These are phyloP conservation scores for Ophiostoma ips DNA, from an alignment of 2,329 filamentous ascomycete genomes.

Conservation along the genomic window DNA sequence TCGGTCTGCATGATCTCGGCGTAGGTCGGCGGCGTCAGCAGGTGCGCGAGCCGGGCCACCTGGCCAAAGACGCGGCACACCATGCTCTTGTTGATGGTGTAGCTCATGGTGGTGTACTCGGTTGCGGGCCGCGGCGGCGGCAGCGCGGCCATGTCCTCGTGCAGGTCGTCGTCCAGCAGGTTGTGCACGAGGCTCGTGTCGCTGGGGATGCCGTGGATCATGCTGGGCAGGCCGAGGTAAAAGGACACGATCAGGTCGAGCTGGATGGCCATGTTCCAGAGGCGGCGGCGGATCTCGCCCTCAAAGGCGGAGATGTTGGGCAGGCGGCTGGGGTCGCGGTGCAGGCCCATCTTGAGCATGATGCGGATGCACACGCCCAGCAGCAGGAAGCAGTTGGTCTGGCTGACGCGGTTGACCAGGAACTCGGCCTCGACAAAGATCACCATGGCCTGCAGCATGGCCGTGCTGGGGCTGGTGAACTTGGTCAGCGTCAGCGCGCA, in stretches of 20 bases:
- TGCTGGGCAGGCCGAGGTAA: slow-evolving; percentile 52
- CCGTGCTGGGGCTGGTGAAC: slow-evolving; percentile 34
- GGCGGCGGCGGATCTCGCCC: slow-evolving; percentile 38
- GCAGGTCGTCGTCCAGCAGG: slow-evolving; percentile 51
- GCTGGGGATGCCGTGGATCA: slow-evolving; percentile 48
- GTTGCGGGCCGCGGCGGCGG: slow-evolving; percentile 41
- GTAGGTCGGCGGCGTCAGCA: slow-evolving; percentile 33
- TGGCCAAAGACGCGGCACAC: slow-evolving; percentile 35
- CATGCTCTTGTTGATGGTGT: slow-evolving; percentile 36
- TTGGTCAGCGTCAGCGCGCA: slow-evolving; percentile 36
- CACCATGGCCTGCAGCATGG: slow-evolving; percentile 36
- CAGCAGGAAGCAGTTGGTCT: slow-evolving; percentile 41
- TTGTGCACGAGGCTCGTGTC: slow-evolving; percentile 50
- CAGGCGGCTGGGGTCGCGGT: slow-evolving; percentile 39
- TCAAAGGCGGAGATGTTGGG: slow-evolving; percentile 36
- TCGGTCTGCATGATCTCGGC: slow-evolving; percentile 36
- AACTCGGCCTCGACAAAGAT: slow-evolving; percentile 41
- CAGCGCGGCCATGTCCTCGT: slow-evolving; percentile 37
- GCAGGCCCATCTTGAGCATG: slow-evolving; percentile 45
- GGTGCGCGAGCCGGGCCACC: slow-evolving; percentile 36
- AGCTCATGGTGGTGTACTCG: slow-evolving; percentile 46
- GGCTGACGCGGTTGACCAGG: slow-evolving; percentile 33
- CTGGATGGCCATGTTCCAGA: slow-evolving; percentile 41
- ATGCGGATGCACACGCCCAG: slow-evolving; percentile 36
- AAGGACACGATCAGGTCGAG: slow-evolving; percentile 52